A percentile compares a stretch with the other conserved stretches of the same genome.
Evolutionary conservation across 768 basidiomycete genomes (phyloP).

Genomic region (Cystoderma amianthinum): DNA sequence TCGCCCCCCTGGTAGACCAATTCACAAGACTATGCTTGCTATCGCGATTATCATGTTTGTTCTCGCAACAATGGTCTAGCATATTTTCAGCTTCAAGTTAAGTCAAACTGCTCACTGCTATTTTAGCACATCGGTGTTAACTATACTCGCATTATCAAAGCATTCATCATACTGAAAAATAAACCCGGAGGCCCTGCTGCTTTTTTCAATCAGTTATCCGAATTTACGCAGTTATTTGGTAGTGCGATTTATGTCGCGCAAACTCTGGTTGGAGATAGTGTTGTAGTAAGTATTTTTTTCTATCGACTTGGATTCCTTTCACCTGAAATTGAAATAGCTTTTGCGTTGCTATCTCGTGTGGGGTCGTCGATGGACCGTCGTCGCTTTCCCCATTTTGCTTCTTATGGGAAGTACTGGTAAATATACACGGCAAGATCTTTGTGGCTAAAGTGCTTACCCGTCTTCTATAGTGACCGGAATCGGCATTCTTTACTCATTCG

Average conservation of each 20-base stretch:
- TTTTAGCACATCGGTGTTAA: constrained; percentile 22
- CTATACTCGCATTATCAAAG: constrained; percentile 20
- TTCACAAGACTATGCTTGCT: too few species aligned
- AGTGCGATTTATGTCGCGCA: constrained; percentile 24
- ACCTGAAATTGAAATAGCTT: constrained; percentile 9
- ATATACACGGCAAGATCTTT: too few species aligned
- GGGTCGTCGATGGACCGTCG: constrained; percentile 12
- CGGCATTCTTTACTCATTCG: constrained; percentile 17
- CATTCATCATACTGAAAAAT: constrained; percentile 18
- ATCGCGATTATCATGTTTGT: too few species aligned
- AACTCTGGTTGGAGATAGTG: constrained; percentile 24
- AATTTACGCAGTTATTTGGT: constrained; percentile 21
- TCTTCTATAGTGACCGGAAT: constrained; percentile 13
- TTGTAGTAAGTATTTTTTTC: constrained; percentile 14
- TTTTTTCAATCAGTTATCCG: constrained; percentile 20
- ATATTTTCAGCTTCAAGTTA: too few species aligned
- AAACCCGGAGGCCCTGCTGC: constrained; percentile 12
- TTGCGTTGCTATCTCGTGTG: constrained; percentile 23
- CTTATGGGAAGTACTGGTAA: constrained; percentile 17
- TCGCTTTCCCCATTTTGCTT: constrained; percentile 17
- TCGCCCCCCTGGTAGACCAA: too few species aligned
- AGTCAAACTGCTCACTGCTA: neutral
- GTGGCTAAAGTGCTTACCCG: neutral
- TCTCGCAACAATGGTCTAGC: too few species aligned
- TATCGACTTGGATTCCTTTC: neutral